phyloP scores from a whole-genome alignment of 2,329 filamentous ascomycete genomes.

The Pseudogymnoascus sp. region DNA sequence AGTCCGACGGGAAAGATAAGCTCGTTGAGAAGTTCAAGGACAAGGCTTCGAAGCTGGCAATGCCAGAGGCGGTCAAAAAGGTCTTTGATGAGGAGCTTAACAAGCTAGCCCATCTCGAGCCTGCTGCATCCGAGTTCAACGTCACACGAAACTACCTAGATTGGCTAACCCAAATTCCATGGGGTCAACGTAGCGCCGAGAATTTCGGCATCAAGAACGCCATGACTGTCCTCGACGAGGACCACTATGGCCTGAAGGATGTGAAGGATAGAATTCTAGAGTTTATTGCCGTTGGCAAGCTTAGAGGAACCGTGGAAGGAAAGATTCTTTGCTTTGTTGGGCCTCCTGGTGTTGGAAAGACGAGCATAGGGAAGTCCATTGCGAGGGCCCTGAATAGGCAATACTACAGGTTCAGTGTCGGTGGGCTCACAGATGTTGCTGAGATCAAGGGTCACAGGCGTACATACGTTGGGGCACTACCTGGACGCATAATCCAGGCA shows the following conservation, averaged over 20 bases:
- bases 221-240: slow-evolving; percentile 82
- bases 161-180: slow-evolving; percentile 97
- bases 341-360: slow-evolving; percentile 95
- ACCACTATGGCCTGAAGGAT: slow-evolving; percentile 94
- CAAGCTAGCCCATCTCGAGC: slow-evolving; percentile 90
- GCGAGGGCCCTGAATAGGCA: slow-evolving; percentile 88
- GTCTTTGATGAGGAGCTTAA: slow-evolving; percentile 98
- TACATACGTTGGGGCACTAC: slow-evolving; percentile 92
- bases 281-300: slow-evolving; percentile 96
- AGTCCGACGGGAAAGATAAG: slow-evolving; percentile 97
- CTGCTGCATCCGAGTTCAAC: slow-evolving; percentile 95
- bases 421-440: slow-evolving; percentile 91
- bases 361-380: slow-evolving; percentile 97
- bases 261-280: slow-evolving; percentile 98
- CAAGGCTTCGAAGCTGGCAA: slow-evolving; percentile 84
- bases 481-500: slow-evolving; percentile 94
- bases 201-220: slow-evolving; percentile 95
- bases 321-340: slow-evolving; percentile 98
- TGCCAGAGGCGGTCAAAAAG: slow-evolving; percentile 94
- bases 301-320: slow-evolving; percentile 92
- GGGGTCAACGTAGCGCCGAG: slow-evolving; percentile 90
- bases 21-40: slow-evolving; percentile 96
- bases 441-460: slow-evolving; percentile 97
- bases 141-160: slow-evolving; percentile 97
- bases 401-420: slow-evolving; percentile 97